Conservation (phyloP, 192 early-diverging fungal genomes). For the Backusella circina region DNA sequence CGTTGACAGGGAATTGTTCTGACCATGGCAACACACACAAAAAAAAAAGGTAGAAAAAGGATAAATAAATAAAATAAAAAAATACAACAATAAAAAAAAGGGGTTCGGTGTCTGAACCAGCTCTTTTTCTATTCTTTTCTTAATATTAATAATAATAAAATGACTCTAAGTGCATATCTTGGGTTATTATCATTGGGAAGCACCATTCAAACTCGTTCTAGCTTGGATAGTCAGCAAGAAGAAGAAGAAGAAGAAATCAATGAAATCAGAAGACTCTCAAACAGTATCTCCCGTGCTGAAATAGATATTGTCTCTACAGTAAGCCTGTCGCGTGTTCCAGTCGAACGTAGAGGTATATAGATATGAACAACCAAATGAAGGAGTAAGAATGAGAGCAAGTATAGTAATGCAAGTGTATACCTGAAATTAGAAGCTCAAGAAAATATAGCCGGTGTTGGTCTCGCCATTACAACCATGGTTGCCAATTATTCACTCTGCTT, state of each 20-base stretch:
- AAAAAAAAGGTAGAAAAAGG: not conserved
- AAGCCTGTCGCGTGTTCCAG: not conserved
- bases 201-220: not conserved
- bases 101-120: not conserved
- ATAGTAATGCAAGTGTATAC: not conserved
- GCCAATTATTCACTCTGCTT: constrained; percentile 32
- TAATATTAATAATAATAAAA: not conserved
- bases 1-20: constrained; percentile 8
- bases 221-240: not conserved
- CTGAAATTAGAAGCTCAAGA: constrained; percentile 11
- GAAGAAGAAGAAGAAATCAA: constrained; percentile 2
- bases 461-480: constrained; percentile 30
- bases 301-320: not conserved
- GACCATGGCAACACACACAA: not conserved
- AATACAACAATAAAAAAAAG: not conserved
- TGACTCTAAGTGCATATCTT: constrained; percentile 12
- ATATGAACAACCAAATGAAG: not conserved
- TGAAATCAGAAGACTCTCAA: not conserved
- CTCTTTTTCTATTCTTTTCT: not conserved
- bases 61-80: not conserved
- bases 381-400: no score
- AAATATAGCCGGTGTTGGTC: constrained; percentile 17
- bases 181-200: constrained; percentile 4
- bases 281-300: not conserved
- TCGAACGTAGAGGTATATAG: constrained; percentile 5